Conservation (phyloP, 2,329 filamentous ascomycete genomes). For the Cryphonectria japonica region DNA sequence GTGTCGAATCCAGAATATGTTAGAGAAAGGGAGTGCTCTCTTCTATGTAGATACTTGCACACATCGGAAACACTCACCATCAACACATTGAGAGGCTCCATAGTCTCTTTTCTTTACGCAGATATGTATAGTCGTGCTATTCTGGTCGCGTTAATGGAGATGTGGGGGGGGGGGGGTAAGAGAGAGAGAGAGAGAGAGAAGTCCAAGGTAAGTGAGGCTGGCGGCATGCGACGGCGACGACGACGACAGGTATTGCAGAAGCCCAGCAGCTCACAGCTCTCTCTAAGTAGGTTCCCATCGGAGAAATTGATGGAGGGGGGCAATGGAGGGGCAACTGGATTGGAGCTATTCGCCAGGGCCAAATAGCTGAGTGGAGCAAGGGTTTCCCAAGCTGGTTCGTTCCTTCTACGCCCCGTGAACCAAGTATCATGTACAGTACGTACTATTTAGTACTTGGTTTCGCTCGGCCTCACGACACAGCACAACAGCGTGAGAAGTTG, state of each 20-base stretch:
- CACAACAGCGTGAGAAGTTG: background rate
- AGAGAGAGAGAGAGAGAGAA: background rate
- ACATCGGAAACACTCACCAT: slow-evolving; percentile 57
- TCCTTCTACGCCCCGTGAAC: background rate
- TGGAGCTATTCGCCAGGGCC: slow-evolving; percentile 18
- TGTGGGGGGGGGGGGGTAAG: background rate
- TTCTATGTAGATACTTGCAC: background rate
- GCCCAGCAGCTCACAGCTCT: background rate
- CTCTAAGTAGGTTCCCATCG: slow-evolving; percentile 17
- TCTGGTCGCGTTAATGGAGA: background rate
- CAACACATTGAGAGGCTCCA: slow-evolving; percentile 68
- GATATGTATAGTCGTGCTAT: background rate
- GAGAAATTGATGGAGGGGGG: slow-evolving; percentile 26
- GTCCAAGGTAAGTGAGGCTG: background rate
- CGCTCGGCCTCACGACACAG: background rate
- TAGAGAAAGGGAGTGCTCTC: slow-evolving; percentile 28
- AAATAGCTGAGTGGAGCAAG: slow-evolving; percentile 10
- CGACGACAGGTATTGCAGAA: background rate
- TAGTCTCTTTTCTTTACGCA: slow-evolving; percentile 35
- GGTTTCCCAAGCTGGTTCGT: background rate
- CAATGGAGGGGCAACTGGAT: slow-evolving; percentile 5
- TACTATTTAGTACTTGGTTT: background rate
- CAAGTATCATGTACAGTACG: background rate
- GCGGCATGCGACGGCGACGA: background rate
- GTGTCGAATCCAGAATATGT: background rate